Conservation (phyloP, 345 rosid species). For the Ailanthus altissimus region DNA sequence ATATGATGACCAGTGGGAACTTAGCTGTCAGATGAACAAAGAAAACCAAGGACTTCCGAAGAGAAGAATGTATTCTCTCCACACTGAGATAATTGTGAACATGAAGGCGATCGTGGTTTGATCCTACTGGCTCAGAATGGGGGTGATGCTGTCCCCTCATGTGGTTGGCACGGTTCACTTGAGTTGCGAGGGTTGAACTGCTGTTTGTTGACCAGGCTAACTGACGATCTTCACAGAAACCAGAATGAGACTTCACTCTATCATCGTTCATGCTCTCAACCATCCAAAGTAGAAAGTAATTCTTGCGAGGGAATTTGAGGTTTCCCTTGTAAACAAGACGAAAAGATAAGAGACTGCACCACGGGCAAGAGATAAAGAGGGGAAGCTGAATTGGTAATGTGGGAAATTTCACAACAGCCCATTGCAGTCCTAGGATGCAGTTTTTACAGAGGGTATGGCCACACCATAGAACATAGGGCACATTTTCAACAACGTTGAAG, state of each 20-base stretch:
- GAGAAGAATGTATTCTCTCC: constrained; percentile 50
- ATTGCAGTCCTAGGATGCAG: constrained; percentile 78
- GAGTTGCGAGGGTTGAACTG: constrained; percentile 36
- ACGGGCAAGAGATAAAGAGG: constrained; percentile 82
- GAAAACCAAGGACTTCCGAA: constrained; percentile 66
- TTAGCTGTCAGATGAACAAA: constrained; percentile 81
- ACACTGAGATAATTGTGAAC: constrained; percentile 34
- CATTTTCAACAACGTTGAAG: constrained; percentile 88
- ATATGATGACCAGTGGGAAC: constrained; percentile 84
- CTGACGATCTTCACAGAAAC: constrained; percentile 43
- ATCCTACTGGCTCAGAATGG: constrained; percentile 39
- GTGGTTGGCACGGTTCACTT: constrained; percentile 27
- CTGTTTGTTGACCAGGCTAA: constrained; percentile 35
- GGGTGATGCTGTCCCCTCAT: constrained; percentile 42
- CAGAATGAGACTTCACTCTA: constrained; percentile 43
- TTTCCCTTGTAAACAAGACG: constrained; percentile 73
- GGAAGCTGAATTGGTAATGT: constrained; percentile 83
- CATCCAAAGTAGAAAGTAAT: constrained; percentile 94
- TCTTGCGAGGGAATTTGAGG: constrained; percentile 79
- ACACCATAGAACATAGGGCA: constrained; percentile 89
- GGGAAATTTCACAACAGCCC: constrained; percentile 76
- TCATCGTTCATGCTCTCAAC: constrained; percentile 87
- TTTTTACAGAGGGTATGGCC: constrained; percentile 91
- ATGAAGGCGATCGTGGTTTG: constrained; percentile 25
- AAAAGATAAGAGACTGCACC: constrained; percentile 85